phyloP scores from a whole-genome alignment of 192 early-diverging fungal species.

The Coemansia sp. region DNA sequence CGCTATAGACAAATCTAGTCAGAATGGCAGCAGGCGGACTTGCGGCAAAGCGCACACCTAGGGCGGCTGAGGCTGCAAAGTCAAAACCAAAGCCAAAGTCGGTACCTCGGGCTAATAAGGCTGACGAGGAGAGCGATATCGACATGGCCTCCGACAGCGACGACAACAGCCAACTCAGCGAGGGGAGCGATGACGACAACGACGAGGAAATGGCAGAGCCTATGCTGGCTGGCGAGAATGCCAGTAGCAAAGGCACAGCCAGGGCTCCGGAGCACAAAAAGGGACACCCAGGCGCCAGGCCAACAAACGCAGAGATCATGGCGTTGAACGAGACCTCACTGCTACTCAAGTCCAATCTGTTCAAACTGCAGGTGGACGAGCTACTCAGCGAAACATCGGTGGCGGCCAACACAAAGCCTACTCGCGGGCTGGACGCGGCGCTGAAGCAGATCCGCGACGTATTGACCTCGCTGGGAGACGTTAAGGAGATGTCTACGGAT shows the following conservation, averaged over 20 bases:
- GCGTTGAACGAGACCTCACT: conserved; percentile 77
- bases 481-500: conserved; percentile 25
- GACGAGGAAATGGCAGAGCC: conserved; percentile 19
- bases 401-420: conserved; percentile 17
- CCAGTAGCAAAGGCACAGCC: conserved; percentile 21
- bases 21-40: conserved; percentile 9
- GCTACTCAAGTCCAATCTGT: conserved; percentile 87
- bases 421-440: conserved; percentile 33
- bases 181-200: conserved; percentile 8
- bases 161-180: not conserved
- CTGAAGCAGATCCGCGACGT: conserved; percentile 57
- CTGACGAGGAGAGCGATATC: conserved; percentile 45
- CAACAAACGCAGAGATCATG: conserved; percentile 80
- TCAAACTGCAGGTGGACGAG: conserved; percentile 75
- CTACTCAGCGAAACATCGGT: conserved; percentile 29
- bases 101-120: not conserved
- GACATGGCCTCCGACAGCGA: conserved; percentile 25
- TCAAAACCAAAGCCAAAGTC: not conserved
- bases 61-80: not conserved
- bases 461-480: conserved; percentile 6
- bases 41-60: conserved; percentile 1
- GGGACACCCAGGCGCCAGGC: conserved; percentile 7
- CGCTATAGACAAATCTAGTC: conserved; percentile 2
- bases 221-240: conserved; percentile 5
- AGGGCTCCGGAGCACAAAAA: conserved; percentile 8